Conservation (phyloP, 108 stramenopile species). For the Nannochloropsis gaditana region DNA sequence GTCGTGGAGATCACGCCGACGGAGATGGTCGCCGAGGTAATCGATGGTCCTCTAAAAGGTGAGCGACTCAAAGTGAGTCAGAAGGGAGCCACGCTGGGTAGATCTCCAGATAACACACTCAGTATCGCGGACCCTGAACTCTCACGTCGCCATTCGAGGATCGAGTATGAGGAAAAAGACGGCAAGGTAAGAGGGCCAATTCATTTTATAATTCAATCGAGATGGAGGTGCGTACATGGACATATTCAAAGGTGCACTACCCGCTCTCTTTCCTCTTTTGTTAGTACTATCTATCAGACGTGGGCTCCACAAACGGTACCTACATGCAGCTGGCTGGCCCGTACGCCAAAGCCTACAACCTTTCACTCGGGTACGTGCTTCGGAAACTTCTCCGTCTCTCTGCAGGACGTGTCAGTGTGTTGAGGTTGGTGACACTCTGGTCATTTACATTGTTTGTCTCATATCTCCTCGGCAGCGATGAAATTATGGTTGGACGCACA, state of each 20-base stretch:
- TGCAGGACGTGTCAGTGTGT: too few species aligned
- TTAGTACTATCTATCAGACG: constrained; percentile 58
- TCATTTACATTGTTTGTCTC: background rate
- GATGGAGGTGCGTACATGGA: background rate
- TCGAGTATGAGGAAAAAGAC: constrained; percentile 39
- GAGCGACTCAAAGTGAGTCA: constrained; percentile 29
- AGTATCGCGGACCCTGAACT: constrained; percentile 52
- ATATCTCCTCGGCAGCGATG: constrained; percentile 43
- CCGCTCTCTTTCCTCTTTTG: background rate
- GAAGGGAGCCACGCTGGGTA: constrained; percentile 50
- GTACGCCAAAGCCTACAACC: constrained; percentile 26
- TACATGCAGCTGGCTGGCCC: constrained; percentile 51
- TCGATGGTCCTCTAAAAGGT: constrained; percentile 51
- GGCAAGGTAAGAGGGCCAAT: background rate
- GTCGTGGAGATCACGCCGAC: constrained; percentile 25
- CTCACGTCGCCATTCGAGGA: constrained; percentile 43
- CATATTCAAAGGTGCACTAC: background rate
- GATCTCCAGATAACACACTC: constrained; percentile 49
- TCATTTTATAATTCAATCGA: too few species aligned
- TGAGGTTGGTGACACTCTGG: background rate
- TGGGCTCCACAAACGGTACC: constrained; percentile 55
- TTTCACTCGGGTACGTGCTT: constrained; percentile 1
- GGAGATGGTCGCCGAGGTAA: constrained; percentile 27
- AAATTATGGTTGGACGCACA: constrained; percentile 94
- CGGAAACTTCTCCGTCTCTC: too few species aligned